These are phyloP conservation scores for Aureobasidium uvarum DNA, from an alignment of 2,329 filamentous ascomycete species.

Conservation along the genomic window DNA sequence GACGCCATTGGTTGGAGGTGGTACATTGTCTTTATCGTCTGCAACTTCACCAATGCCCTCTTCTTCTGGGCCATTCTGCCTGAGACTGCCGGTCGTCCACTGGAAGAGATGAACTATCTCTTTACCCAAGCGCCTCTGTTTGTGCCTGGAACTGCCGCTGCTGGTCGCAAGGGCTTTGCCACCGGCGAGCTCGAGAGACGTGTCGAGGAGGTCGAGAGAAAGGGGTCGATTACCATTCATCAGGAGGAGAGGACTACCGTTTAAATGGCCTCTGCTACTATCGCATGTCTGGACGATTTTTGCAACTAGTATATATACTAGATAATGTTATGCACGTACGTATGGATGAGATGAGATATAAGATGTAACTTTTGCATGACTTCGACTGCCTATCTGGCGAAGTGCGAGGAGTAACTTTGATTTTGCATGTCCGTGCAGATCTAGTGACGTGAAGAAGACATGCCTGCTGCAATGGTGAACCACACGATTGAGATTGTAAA, in stretches of 20 bases:
- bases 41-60: constrained; percentile 66
- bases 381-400: neutral
- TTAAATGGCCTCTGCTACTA: neutral
- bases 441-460: too few species aligned
- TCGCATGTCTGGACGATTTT: too few species aligned
- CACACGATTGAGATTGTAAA: too few species aligned
- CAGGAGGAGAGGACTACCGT: constrained; percentile 16
- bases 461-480: too few species aligned
- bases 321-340: neutral
- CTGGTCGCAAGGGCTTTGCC: constrained; percentile 53
- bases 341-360: neutral
- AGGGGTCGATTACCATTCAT: constrained; percentile 26
- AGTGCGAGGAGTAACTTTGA: neutral
- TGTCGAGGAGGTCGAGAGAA: constrained; percentile 53
- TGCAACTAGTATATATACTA: neutral
- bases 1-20: constrained; percentile 54
- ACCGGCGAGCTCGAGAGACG: constrained; percentile 60
- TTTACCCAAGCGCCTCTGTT: constrained; percentile 65
- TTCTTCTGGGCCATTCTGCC: constrained; percentile 68
- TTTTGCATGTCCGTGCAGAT: neutral
- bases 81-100: constrained; percentile 62
- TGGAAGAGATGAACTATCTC: constrained; percentile 57
- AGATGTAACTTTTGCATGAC: neutral
- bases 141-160: constrained; percentile 53
- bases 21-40: constrained; percentile 64